Evolutionary conservation across 148 eudicot genomes (phyloP).

Genomic region (Silene conica): DNA sequence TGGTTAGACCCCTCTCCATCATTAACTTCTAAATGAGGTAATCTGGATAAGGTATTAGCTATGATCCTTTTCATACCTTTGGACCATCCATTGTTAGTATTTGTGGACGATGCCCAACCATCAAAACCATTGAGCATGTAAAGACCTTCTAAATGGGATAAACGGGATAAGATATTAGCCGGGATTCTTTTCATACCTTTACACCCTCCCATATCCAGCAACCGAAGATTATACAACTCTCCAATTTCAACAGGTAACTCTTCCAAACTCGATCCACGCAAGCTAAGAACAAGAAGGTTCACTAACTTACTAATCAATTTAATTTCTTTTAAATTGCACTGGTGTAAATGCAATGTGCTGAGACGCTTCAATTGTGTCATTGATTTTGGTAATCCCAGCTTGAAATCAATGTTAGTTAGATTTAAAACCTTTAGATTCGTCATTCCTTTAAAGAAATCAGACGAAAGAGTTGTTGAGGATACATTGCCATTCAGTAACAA

Average conservation of each 20-base stretch:
- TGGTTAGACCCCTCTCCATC: neutral
- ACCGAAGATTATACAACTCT: conserved; percentile 10
- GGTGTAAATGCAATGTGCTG: conserved; percentile 9
- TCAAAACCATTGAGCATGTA: neutral
- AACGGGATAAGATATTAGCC: conserved; percentile 3
- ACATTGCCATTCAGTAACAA: neutral
- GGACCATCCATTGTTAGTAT: too few relatives aligned
- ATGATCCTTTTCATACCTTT: too few relatives aligned
- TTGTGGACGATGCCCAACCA: neutral
- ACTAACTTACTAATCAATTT: conserved; percentile 3
- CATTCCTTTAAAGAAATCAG: conserved; percentile 8
- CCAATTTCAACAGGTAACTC: conserved; percentile 5
- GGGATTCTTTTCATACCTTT: neutral
- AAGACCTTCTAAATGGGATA: conserved; percentile 20
- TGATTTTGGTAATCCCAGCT: neutral
- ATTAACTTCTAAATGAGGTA: too few relatives aligned
- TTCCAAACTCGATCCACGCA: neutral
- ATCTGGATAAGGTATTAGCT: too few relatives aligned
- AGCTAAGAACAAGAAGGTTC: conserved; percentile 16
- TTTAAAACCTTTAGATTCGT: conserved; percentile 5
- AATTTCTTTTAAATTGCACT: conserved; percentile 11
- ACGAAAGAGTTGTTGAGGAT: neutral
- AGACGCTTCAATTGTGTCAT: neutral
- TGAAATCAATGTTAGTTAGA: neutral
- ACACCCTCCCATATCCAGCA: conserved; percentile 16